Evolutionary conservation across 2,329 filamentous ascomycete genomes (phyloP).

Genomic region (Fusarium equiseti): DNA sequence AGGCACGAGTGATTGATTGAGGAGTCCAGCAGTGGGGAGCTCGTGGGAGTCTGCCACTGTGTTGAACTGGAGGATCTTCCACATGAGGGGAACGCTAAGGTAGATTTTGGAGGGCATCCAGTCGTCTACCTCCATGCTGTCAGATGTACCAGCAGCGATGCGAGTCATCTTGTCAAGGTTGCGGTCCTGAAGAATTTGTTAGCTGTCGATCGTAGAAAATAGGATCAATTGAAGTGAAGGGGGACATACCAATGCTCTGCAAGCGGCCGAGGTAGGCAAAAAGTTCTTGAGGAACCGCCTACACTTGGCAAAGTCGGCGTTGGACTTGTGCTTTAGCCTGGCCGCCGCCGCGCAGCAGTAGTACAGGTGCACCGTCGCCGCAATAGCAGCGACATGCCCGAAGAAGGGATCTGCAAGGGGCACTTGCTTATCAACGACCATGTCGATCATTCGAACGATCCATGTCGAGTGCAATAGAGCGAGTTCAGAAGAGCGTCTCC

Average conservation of each 20-base stretch:
- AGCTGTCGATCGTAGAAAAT: not conserved
- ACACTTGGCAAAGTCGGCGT: conserved; percentile 64
- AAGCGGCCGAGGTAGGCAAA: conserved; percentile 60
- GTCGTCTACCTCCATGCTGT: conserved; percentile 61
- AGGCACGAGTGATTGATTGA: conserved; percentile 58
- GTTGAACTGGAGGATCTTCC: conserved; percentile 64
- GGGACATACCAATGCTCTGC: conserved; percentile 57
- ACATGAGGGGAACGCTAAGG: conserved; percentile 65
- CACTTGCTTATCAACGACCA: conserved; percentile 64
- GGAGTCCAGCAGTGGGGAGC: conserved; percentile 53
- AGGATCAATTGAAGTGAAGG: not conserved
- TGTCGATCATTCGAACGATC: conserved; percentile 66
- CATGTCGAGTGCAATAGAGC: conserved; percentile 65
- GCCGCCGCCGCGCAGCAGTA: conserved; percentile 64
- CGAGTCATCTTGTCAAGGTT: conserved; percentile 62
- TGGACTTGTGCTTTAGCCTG: conserved; percentile 63
- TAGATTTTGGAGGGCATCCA: conserved; percentile 66
- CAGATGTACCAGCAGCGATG: conserved; percentile 60
- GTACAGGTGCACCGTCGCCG: conserved; percentile 65
- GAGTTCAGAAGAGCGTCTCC: conserved; percentile 64
- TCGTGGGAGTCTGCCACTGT: conserved; percentile 55
- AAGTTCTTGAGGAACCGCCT: conserved; percentile 62
- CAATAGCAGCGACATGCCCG: conserved; percentile 63
- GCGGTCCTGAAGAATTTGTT: conserved; percentile 54
- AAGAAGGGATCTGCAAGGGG: conserved; percentile 64